Percentiles rank a stretch among this genome's conserved stretches.
phyloP scores from a whole-genome alignment of 352 stramenopile genomes.

The Phytopythium cucurbitacearum region DNA sequence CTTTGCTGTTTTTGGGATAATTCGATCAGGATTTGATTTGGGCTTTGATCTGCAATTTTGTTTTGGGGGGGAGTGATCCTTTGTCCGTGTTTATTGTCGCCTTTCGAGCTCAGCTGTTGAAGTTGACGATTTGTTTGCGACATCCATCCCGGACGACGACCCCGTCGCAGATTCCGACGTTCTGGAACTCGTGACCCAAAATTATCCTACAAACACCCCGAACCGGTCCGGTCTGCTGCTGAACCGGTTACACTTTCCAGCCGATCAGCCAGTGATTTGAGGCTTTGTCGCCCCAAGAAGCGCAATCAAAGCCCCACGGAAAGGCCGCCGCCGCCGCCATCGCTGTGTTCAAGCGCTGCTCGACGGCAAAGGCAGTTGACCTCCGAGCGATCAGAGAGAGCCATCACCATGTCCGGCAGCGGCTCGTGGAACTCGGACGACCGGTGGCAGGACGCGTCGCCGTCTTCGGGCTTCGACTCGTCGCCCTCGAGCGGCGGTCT shows the following conservation, averaged over 20 bases:
- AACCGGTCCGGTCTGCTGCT: not conserved
- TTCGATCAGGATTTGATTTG: no score
- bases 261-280: slow-evolving; percentile 1
- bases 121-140: no score
- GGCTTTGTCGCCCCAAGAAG: slow-evolving; percentile 3
- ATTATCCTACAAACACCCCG: not conserved
- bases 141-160: not conserved
- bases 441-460: slow-evolving; percentile 67
- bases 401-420: slow-evolving; percentile 29
- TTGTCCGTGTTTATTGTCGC: no score
- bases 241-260: not conserved
- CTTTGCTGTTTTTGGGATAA: no score
- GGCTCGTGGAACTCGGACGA: slow-evolving; percentile 70
- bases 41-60: no score
- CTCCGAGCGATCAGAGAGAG: not conserved
- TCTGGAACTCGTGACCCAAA: not conserved
- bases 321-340: not conserved
- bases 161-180: slow-evolving; percentile 4
- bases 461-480: slow-evolving; percentile 40
- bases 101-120: no score
- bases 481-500: slow-evolving; percentile 30
- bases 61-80: no score
- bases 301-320: slow-evolving; percentile 5
- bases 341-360: no score
- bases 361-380: not conserved